Evolutionary conservation across 257 asterid species (phyloP).

Genomic region (Fraxinus cuspidata): DNA sequence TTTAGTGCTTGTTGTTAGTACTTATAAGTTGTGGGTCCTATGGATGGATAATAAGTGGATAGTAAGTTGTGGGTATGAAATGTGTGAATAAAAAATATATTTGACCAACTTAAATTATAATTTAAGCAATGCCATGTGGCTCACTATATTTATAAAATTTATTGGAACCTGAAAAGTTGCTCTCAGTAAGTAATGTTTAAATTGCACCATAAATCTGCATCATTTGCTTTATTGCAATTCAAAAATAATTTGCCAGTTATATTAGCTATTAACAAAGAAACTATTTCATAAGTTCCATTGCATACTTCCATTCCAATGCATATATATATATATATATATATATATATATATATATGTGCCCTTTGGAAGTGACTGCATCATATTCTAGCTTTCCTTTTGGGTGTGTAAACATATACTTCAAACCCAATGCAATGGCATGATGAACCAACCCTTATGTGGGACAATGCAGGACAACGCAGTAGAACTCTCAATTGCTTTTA

Average conservation of each 20-base stretch:
- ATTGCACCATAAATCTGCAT: conserved; percentile 12
- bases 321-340: too few species aligned
- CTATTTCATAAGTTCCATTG: conserved; percentile 1
- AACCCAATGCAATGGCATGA: neutral
- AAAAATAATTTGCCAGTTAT: conserved; percentile 1
- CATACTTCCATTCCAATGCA: conserved; percentile 7
- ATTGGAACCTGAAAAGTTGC: conserved; percentile 14
- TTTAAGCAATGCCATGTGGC: conserved; percentile 12
- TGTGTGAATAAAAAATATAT: neutral
- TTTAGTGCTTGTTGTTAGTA: neutral
- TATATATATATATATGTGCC: too few species aligned
- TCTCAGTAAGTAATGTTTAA: neutral
- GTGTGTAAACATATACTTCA: neutral
- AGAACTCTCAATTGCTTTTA: conserved; percentile 13
- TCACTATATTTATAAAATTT: conserved; percentile 3
- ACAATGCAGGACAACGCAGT: conserved; percentile 9
- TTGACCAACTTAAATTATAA: neutral
- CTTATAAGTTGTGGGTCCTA: neutral
- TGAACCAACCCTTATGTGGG: conserved; percentile 15
- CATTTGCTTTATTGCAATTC: neutral
- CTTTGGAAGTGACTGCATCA: neutral
- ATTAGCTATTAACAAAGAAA: neutral
- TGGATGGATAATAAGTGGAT: neutral
- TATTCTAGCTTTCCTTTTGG: neutral
- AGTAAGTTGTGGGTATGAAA: neutral